Percentiles rank a stretch among this genome's conserved stretches.
Conservation (phyloP, 768 basidiomycete species). For the Russula emetica region DNA sequence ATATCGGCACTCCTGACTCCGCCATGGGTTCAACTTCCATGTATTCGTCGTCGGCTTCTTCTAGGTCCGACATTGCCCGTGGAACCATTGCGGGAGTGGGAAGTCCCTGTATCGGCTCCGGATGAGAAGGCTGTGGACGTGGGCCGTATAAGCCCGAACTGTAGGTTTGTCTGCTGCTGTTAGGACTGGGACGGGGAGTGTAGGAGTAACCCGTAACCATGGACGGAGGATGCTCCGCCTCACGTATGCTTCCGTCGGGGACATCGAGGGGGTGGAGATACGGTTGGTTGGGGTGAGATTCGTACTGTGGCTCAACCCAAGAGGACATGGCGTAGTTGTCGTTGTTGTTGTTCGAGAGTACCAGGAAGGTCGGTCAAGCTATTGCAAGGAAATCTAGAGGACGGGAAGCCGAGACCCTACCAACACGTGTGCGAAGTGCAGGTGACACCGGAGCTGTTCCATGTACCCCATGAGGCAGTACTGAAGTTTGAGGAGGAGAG, state of each 20-base stretch:
- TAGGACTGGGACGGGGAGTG: conserved; percentile 21
- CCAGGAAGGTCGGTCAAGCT: conserved; percentile 6
- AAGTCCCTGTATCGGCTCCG: conserved; percentile 11
- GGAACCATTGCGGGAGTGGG: conserved; percentile 5
- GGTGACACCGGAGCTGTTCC: conserved; percentile 14
- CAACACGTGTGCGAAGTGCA: conserved; percentile 24
- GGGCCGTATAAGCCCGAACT: conserved; percentile 19
- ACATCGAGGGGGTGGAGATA: conserved; percentile 4
- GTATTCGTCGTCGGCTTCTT: conserved; percentile 19
- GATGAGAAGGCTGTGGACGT: conserved; percentile 16
- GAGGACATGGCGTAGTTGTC: conserved; percentile 7
- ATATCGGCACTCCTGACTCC: neutral
- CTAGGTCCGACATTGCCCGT: conserved; percentile 9
- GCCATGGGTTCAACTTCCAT: conserved; percentile 21
- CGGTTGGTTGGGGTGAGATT: neutral
- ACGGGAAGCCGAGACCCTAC: conserved; percentile 3
- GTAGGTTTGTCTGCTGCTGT: conserved; percentile 16
- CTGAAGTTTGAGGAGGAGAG: neutral
- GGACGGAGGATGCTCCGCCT: conserved; percentile 16
- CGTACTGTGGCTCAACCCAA: conserved; percentile 16
- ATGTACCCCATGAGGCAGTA: conserved; percentile 21
- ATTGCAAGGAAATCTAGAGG: conserved; percentile 10
- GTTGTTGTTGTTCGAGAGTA: neutral
- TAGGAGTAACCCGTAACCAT: neutral
- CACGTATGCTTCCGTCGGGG: conserved; percentile 4